Evolutionary conservation across 345 rosid species (phyloP).

Genomic region (Xanthoceras sorbifolium): DNA sequence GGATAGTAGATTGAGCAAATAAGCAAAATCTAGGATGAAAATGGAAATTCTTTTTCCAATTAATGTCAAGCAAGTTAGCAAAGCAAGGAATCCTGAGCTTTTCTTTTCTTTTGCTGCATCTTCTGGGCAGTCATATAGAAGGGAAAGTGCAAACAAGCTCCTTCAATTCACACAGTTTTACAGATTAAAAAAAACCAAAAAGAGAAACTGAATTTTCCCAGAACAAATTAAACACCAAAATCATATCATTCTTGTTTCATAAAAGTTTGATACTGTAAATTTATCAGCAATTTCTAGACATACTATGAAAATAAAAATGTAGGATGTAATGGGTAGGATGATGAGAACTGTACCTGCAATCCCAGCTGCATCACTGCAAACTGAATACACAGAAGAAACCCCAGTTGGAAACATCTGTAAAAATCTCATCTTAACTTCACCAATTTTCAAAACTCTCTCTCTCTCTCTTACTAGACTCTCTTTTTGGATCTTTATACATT

Average conservation of each 20-base stretch:
- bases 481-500: not conserved
- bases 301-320: not conserved
- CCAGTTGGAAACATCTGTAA: conserved; percentile 26
- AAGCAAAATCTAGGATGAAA: not conserved
- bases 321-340: not conserved
- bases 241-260: not conserved
- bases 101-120: not conserved
- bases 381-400: conserved; percentile 27
- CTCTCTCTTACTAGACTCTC: not conserved
- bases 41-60: not conserved
- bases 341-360: conserved; percentile 42
- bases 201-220: not conserved
- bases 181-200: not conserved
- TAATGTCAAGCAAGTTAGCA: no score
- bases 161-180: not conserved
- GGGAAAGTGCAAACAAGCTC: not conserved
- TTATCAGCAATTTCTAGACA: not conserved
- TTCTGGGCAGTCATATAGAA: not conserved
- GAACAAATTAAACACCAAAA: not conserved
- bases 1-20: not conserved
- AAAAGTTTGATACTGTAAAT: not conserved
- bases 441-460: not conserved
- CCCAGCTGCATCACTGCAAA: conserved; percentile 52
- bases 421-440: not conserved
- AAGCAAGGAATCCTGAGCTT: not conserved